These are phyloP conservation scores for Westerdykella sp. DNA, from an alignment of 2,329 filamentous ascomycete species.

Conservation along the genomic window DNA sequence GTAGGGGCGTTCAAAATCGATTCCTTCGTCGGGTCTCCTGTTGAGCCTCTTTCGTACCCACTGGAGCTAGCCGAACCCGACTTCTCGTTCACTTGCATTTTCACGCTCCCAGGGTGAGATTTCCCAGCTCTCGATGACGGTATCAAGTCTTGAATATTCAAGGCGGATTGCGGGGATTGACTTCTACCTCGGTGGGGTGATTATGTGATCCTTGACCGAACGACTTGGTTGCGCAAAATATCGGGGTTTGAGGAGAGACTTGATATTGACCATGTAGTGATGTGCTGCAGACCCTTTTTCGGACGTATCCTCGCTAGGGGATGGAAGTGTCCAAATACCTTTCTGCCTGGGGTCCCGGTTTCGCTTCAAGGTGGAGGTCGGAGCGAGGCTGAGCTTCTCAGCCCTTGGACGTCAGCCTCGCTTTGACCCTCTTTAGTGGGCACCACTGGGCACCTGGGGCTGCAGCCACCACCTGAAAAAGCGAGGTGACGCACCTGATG, in stretches of 20 bases:
- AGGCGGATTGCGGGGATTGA: conserved; percentile 14
- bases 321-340: conserved; percentile 26
- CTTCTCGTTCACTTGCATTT: conserved; percentile 15
- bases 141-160: conserved; percentile 16
- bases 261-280: not conserved
- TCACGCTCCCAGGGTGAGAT: conserved; percentile 10
- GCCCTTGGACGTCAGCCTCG: conserved; percentile 33
- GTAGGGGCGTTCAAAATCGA: conserved; percentile 25
- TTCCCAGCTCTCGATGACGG: not conserved
- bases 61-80: not conserved
- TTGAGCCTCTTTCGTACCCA: not conserved
- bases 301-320: conserved; percentile 10
- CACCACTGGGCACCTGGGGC: conserved; percentile 29
- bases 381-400: conserved; percentile 31
- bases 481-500: conserved; percentile 32
- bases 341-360: conserved; percentile 33
- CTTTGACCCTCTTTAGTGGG: conserved; percentile 20
- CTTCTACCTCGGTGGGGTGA: conserved; percentile 27
- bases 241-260: not conserved
- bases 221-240: not conserved
- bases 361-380: conserved; percentile 22
- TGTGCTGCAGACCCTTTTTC: not conserved
- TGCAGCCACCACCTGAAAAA: conserved; percentile 34
- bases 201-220: conserved; percentile 3
- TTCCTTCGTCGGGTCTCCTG: conserved; percentile 14